A percentile compares a stretch with the other conserved stretches of the same genome.
phyloP scores from a whole-genome alignment of 1,139 yeast species.

The Magnusiomyces paraingens region DNA sequence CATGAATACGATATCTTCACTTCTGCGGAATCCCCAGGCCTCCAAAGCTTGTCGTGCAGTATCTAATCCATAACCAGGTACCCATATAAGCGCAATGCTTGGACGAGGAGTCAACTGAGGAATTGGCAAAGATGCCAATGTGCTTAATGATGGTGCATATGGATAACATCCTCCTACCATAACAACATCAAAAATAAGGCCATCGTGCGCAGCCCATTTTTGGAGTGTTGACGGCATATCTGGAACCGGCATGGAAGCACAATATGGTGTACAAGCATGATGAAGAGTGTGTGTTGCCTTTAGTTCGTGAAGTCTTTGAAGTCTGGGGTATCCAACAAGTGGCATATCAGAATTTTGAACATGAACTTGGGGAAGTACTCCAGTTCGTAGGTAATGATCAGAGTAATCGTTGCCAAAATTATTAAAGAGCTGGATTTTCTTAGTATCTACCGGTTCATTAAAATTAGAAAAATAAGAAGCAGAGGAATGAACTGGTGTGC shows the following conservation, averaged over 20 bases:
- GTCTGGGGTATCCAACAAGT: constrained; percentile 78
- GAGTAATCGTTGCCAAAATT: constrained; percentile 59
- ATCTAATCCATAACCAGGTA: constrained; percentile 55
- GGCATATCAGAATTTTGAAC: constrained; percentile 61
- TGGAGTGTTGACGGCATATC: constrained; percentile 50
- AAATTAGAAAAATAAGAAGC: background rate
- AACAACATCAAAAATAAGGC: constrained; percentile 73
- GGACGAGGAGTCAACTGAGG: constrained; percentile 74
- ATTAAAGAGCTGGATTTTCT: constrained; percentile 1
- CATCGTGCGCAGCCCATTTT: constrained; percentile 50
- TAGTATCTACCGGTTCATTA: background rate
- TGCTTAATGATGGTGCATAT: constrained; percentile 52
- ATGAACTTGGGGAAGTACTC: constrained; percentile 52
- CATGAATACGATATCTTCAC: constrained; percentile 68
- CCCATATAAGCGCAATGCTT: constrained; percentile 82
- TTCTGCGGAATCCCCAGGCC: constrained; percentile 71
- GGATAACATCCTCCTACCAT: constrained; percentile 85
- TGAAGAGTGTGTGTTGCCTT: constrained; percentile 46
- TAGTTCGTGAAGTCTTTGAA: constrained; percentile 57
- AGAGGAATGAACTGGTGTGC: too few species aligned
- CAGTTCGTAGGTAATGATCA: constrained; percentile 59
- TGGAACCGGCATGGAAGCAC: constrained; percentile 48
- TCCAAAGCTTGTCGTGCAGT: constrained; percentile 48
- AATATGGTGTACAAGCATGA: constrained; percentile 59
- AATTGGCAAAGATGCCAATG: constrained; percentile 60